These are phyloP conservation scores for Aspergillus diversus DNA, from an alignment of 495 filamentous ascomycete species.

Conservation along the genomic window DNA sequence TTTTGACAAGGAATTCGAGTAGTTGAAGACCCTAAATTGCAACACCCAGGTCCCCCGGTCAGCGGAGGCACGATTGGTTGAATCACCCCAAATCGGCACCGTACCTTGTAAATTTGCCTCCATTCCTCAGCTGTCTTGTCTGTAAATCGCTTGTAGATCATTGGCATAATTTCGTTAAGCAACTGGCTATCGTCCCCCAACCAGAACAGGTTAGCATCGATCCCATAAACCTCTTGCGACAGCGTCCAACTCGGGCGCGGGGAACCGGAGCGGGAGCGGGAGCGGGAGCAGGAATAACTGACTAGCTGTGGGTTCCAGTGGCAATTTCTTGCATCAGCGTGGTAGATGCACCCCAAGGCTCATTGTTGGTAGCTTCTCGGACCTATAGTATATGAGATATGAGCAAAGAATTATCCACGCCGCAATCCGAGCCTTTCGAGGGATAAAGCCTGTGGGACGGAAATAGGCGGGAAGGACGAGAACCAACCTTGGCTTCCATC, in stretches of 20 bases:
- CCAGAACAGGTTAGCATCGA: constrained; percentile 23
- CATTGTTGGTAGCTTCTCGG: constrained; percentile 96
- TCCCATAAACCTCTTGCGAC: constrained; percentile 12
- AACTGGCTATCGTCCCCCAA: constrained; percentile 66
- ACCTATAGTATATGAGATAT: constrained; percentile 54
- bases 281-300: constrained; percentile 38
- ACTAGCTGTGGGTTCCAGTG: constrained; percentile 98
- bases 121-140: constrained; percentile 98
- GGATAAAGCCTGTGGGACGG: constrained; percentile 14
- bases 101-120: constrained; percentile 97
- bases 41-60: not conserved
- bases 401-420: constrained; percentile 7
- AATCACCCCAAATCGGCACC: not conserved
- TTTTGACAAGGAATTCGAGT: constrained; percentile 97
- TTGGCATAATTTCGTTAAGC: constrained; percentile 99
- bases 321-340: constrained; percentile 96
- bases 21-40: constrained; percentile 75
- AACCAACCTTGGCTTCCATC: constrained; percentile 92
- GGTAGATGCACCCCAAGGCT: constrained; percentile 93
- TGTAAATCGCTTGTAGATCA: constrained; percentile 99
- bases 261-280: too few species aligned
- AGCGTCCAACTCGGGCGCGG: not conserved
- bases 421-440: constrained; percentile 1
- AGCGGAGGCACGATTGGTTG: not conserved
- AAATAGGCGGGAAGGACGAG: constrained; percentile 14